Evolutionary conservation across 345 rosid species (phyloP).

Genomic region (Capsella bursapastoris): DNA sequence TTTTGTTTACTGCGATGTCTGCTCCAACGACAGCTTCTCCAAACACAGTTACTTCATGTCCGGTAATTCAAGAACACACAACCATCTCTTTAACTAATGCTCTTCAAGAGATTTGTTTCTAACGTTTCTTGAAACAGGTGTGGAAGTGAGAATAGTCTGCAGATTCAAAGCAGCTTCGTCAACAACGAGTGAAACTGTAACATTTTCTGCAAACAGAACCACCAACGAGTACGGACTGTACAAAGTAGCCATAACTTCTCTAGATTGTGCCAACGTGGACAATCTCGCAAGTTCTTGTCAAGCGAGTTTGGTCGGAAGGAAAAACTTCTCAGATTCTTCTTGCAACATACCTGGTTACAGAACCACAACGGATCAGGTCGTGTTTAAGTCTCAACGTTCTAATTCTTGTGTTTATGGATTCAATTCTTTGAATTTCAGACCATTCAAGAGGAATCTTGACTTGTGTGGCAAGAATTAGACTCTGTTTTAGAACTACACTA

Average conservation of each 20-base stretch:
- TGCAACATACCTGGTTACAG: slow-evolving; percentile 86
- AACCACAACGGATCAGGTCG: slow-evolving; percentile 73
- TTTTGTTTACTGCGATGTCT: slow-evolving; percentile 90
- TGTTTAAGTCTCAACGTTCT: slow-evolving; percentile 63
- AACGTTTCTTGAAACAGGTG: slow-evolving; percentile 56
- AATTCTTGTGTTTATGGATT: slow-evolving; percentile 84
- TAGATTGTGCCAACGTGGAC: slow-evolving; percentile 74
- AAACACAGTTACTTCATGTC: slow-evolving; percentile 95
- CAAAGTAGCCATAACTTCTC: slow-evolving; percentile 73
- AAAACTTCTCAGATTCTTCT: slow-evolving; percentile 55
- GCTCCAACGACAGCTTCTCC: slow-evolving; percentile 97
- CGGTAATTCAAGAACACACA: slow-evolving; percentile 48
- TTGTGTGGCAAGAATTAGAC: slow-evolving; percentile 60
- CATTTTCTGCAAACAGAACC: slow-evolving; percentile 85
- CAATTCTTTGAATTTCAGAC: slow-evolving; percentile 75
- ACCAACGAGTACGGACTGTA: slow-evolving; percentile 80
- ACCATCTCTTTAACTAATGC: neutral
- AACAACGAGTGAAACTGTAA: slow-evolving; percentile 61
- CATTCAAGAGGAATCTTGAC: slow-evolving; percentile 58
- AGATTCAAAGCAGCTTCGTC: slow-evolving; percentile 67
- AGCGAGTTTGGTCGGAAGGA: slow-evolving; percentile 60
- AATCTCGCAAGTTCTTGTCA: slow-evolving; percentile 69
- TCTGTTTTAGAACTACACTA: neutral
- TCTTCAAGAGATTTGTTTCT: neutral
- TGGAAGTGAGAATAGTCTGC: slow-evolving; percentile 85